Evolutionary conservation across 2,329 filamentous ascomycete species (phyloP).

Genomic region (Dryadomyces sulphureus): DNA sequence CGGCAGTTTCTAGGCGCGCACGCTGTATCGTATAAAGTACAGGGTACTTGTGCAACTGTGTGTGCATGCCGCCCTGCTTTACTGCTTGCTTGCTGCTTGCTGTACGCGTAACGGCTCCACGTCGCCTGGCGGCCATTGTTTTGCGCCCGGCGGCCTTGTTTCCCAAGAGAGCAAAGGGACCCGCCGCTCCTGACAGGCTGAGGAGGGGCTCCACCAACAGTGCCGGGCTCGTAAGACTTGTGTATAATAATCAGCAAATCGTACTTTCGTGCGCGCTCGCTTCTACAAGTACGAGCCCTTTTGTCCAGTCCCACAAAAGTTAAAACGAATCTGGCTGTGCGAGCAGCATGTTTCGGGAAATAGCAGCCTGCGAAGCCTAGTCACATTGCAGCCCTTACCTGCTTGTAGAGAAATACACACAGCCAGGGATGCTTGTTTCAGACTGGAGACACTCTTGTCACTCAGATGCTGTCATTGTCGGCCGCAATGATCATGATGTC

Average conservation of each 20-base stretch:
- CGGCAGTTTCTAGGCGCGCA: background rate
- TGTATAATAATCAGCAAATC: too few relatives aligned
- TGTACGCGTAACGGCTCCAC: background rate
- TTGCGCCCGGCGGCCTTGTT: background rate
- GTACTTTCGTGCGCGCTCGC: too few relatives aligned
- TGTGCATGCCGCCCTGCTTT: too few relatives aligned
- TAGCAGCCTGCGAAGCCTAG: background rate
- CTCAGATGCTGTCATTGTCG: background rate
- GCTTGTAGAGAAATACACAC: background rate
- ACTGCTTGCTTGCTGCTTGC: too few relatives aligned
- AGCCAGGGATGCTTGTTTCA: conserved; percentile 1
- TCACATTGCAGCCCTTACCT: background rate
- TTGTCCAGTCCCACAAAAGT: background rate
- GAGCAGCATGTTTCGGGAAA: background rate
- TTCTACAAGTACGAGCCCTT: background rate
- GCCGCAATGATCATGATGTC: too few relatives aligned
- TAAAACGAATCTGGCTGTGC: background rate
- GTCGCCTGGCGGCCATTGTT: background rate
- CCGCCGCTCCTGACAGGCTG: background rate
- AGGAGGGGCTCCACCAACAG: background rate
- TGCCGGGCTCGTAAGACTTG: too few relatives aligned
- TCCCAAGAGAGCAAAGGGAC: background rate
- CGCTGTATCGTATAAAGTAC: background rate
- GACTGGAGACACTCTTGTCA: background rate
- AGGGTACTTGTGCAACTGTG: background rate